Evolutionary conservation across 768 basidiomycete genomes (phyloP).

Genomic region (Calocybe cyanea): DNA sequence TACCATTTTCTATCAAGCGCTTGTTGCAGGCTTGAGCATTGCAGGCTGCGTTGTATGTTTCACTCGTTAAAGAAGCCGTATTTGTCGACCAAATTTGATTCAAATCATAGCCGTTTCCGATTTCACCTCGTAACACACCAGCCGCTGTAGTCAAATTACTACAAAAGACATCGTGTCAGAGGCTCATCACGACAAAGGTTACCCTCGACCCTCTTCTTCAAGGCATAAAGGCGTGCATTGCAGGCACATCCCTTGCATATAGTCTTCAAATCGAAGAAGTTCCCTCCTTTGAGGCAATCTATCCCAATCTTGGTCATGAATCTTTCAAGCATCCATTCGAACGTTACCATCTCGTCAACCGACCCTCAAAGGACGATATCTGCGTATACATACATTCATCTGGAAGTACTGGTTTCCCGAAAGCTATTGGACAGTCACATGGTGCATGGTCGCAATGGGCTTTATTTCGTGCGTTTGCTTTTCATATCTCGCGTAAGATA

Average conservation of each 20-base stretch:
- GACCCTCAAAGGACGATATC: constrained; percentile 13
- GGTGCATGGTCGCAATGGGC: constrained; percentile 16
- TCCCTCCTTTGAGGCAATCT: constrained; percentile 5
- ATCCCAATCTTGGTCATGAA: constrained; percentile 11
- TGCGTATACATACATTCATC: constrained; percentile 34
- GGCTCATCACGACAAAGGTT: constrained; percentile 25
- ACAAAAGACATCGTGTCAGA: constrained; percentile 24
- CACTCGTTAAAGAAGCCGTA: too few species aligned
- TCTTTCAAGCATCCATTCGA: constrained; percentile 1
- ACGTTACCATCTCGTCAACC: constrained; percentile 2
- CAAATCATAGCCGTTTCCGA: constrained; percentile 32
- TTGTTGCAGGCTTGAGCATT: constrained; percentile 26
- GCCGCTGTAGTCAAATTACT: constrained; percentile 30
- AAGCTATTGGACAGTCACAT: constrained; percentile 28
- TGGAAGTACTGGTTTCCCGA: constrained; percentile 36
- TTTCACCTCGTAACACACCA: constrained; percentile 24
- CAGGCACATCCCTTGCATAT: neutral
- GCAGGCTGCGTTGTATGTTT: constrained; percentile 19
- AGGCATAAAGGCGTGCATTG: constrained; percentile 13
- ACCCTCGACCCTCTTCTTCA: constrained; percentile 21
- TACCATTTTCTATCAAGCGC: constrained; percentile 30
- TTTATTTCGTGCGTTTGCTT: neutral
- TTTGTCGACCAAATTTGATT: neutral
- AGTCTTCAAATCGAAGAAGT: neutral
- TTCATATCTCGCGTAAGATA: neutral